Evolutionary conservation across 1,284 basidiomycete genomes (phyloP).

Genomic region (Trichosporon faecale): DNA sequence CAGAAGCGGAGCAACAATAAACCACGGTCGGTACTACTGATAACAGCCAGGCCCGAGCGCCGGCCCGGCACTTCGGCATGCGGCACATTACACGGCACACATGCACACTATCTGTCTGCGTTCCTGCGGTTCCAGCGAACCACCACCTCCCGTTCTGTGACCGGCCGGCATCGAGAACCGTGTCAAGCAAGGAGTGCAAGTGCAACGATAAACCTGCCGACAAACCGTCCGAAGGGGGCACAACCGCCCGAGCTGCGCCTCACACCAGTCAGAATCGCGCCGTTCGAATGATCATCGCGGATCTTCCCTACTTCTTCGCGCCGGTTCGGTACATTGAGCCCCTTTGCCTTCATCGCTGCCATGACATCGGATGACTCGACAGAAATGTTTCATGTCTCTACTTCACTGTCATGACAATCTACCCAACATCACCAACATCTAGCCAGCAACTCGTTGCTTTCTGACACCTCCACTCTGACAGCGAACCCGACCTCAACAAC

Average conservation of each 20-base stretch:
- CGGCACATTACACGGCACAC: background rate
- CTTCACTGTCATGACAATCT: background rate
- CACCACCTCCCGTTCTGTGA: background rate
- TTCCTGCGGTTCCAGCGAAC: background rate
- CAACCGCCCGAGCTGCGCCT: background rate
- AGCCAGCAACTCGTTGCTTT: no score
- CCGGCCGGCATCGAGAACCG: background rate
- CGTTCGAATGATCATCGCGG: background rate
- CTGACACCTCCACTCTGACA: background rate
- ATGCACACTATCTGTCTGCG: background rate
- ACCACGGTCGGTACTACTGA: background rate
- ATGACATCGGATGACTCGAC: no score
- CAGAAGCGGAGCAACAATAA: background rate
- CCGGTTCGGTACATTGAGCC: background rate
- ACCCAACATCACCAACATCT: no score
- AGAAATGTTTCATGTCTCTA: background rate
- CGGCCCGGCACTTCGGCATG: background rate
- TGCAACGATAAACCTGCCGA: background rate
- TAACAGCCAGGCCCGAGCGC: background rate
- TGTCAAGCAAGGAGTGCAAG: background rate
- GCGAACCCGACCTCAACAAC: background rate
- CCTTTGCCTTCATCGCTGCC: background rate
- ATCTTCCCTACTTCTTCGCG: background rate
- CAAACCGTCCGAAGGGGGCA: background rate
- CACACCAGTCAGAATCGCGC: background rate